These are phyloP conservation scores for Dendrobium officinale DNA, from an alignment of 106 monocot species.

Conservation along the genomic window DNA sequence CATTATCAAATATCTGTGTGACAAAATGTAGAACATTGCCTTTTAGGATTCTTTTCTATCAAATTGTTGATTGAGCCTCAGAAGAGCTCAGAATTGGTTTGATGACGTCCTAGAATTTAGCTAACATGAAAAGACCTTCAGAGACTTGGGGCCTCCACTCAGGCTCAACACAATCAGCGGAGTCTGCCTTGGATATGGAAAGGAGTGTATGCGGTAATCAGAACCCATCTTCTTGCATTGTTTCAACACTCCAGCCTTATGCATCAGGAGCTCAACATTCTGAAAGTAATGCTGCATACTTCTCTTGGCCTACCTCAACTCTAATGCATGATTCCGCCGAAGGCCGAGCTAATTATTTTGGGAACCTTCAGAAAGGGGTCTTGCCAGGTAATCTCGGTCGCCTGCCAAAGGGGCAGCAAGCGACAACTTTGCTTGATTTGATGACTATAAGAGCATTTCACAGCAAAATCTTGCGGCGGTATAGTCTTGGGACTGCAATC, in stretches of 20 bases:
- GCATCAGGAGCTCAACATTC: constrained; percentile 81
- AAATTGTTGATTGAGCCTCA: constrained; percentile 5
- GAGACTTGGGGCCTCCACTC: constrained; percentile 29
- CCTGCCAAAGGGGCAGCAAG: constrained; percentile 71
- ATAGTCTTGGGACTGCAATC: constrained; percentile 87
- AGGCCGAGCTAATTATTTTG: constrained; percentile 94
- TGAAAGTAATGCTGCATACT: constrained; percentile 88
- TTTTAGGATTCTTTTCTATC: constrained; percentile 2
- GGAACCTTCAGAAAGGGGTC: constrained; percentile 94
- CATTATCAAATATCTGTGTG: not conserved
- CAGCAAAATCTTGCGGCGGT: constrained; percentile 90
- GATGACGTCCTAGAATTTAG: constrained; percentile 16
- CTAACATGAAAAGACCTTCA: constrained; percentile 42
- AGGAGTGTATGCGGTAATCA: constrained; percentile 28
- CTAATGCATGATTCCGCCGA: constrained; percentile 70
- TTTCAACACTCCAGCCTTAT: constrained; percentile 55
- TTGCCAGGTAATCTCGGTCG: constrained; percentile 59
- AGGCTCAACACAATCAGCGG: constrained; percentile 49
- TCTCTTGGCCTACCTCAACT: constrained; percentile 96
- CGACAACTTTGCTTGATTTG: constrained; percentile 85
- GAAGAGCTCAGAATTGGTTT: constrained; percentile 1
- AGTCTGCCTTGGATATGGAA: constrained; percentile 79
- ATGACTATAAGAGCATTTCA: constrained; percentile 99
- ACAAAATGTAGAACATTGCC: constrained; percentile 4
- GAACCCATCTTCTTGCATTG: constrained; percentile 25